Percentiles rank a stretch among this genome's conserved stretches.
Conservation (phyloP, 345 rosid species). For the Boechera divaricarpa region DNA sequence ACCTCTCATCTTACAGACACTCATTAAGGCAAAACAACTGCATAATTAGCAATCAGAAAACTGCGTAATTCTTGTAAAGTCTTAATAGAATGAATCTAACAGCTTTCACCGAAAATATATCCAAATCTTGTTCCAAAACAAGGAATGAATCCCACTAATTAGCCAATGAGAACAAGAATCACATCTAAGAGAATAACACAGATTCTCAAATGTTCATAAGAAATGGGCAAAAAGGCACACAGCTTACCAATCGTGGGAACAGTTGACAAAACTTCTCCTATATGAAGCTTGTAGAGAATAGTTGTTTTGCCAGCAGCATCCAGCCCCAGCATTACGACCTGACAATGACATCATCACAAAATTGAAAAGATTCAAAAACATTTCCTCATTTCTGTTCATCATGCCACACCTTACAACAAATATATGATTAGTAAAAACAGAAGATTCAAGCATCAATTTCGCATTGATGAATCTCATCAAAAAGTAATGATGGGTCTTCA, state of each 20-base stretch:
- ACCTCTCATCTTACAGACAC: constrained; percentile 4
- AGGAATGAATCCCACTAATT: constrained; percentile 1
- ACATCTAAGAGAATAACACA: not conserved
- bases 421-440: not conserved
- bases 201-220: not conserved
- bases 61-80: not conserved
- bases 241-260: constrained; percentile 94
- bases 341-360: constrained; percentile 40
- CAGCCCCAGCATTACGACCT: constrained; percentile 99
- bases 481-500: not conserved
- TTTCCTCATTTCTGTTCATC: not conserved
- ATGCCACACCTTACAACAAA: constrained; percentile 4
- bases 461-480: constrained; percentile 9
- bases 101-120: not conserved
- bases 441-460: constrained; percentile 7
- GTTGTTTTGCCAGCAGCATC: constrained; percentile 99
- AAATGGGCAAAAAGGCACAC: not conserved
- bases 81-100: not conserved
- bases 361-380: constrained; percentile 7
- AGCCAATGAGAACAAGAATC: not conserved
- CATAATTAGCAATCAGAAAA: not conserved
- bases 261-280: constrained; percentile 97
- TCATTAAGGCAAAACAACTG: not conserved
- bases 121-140: not conserved
- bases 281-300: constrained; percentile 94